These are phyloP conservation scores for Dioscorea zingiberensis DNA, from an alignment of 106 monocot genomes.

Conservation along the genomic window DNA sequence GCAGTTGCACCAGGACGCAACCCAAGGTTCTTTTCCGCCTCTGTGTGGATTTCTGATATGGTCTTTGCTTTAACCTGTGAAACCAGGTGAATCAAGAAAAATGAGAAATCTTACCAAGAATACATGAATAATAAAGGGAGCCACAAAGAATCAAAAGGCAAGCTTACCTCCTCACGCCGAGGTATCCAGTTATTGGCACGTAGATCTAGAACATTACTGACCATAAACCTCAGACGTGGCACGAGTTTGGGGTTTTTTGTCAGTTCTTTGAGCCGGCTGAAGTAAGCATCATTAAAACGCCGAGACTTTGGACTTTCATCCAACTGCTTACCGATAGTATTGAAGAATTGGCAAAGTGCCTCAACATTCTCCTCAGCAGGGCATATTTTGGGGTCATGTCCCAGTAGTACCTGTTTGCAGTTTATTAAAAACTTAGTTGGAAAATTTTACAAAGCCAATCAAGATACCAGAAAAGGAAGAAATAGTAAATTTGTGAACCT, in stretches of 20 bases:
- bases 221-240: conserved; percentile 58
- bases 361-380: conserved; percentile 85
- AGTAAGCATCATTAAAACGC: conserved; percentile 66
- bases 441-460: background rate
- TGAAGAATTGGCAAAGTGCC: conserved; percentile 73
- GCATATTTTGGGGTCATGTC: conserved; percentile 48
- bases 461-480: background rate
- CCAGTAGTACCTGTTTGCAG: conserved; percentile 48
- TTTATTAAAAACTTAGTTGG: background rate
- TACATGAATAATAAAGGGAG: too few relatives aligned
- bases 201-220: conserved; percentile 67
- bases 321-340: conserved; percentile 72
- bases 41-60: conserved; percentile 85
- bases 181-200: conserved; percentile 75
- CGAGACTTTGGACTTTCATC: conserved; percentile 55
- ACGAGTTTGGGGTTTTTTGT: conserved; percentile 35
- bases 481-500: conserved; percentile 27
- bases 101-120: too few relatives aligned
- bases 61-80: conserved; percentile 87
- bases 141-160: too few relatives aligned
- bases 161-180: conserved; percentile 61
- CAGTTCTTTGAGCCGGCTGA: conserved; percentile 51
- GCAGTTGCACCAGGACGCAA: conserved; percentile 78
- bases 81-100: background rate
- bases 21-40: conserved; percentile 92